Evolutionary conservation across 2,329 filamentous ascomycete genomes (phyloP).

Genomic region (Fusarium tricinctum): DNA sequence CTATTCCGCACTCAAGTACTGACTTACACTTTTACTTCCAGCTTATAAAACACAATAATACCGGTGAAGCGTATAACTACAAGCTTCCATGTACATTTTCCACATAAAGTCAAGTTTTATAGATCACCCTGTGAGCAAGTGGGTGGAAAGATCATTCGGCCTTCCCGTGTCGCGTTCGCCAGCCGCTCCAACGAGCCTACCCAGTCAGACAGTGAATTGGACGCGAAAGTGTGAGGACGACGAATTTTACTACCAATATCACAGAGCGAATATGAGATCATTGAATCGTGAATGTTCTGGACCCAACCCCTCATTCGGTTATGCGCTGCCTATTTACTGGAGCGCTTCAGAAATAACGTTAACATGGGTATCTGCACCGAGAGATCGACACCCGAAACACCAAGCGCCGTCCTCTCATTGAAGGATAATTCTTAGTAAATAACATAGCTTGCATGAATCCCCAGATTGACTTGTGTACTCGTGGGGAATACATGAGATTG

Average conservation of each 20-base stretch:
- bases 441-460: conserved; percentile 19
- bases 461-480: not conserved
- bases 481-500: conserved; percentile 8
- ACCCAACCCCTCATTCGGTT: conserved; percentile 30
- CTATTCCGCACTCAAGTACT: too few species aligned
- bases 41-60: not conserved
- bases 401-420: conserved; percentile 1
- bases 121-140: not conserved
- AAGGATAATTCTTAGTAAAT: conserved; percentile 9
- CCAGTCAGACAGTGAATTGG: too few species aligned
- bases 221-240: too few species aligned
- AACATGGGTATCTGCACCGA: conserved; percentile 26
- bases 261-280: not conserved
- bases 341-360: conserved; percentile 33
- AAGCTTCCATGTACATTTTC: too few species aligned
- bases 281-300: not conserved
- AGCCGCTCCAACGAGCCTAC: too few species aligned
- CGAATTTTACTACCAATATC: too few species aligned
- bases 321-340: conserved; percentile 37
- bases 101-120: not conserved
- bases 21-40: not conserved
- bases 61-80: too few species aligned
- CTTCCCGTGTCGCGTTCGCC: too few species aligned
- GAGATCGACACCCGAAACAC: conserved; percentile 27
- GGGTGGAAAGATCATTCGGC: too few species aligned